Conservation (phyloP, 83 land plant genomes). For the Picea abies region DNA sequence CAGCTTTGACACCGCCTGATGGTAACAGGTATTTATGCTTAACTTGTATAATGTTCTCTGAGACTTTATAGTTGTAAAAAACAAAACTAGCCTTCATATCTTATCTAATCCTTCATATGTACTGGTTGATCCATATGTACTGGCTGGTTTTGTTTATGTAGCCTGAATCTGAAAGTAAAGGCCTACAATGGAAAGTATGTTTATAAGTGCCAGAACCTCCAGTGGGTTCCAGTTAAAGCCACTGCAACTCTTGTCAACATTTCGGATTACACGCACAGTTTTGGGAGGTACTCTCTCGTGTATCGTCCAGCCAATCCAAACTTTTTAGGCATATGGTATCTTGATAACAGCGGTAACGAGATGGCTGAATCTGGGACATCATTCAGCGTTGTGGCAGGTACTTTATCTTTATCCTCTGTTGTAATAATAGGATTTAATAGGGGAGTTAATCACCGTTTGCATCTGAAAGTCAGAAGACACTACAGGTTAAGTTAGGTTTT, state of each 20-base stretch:
- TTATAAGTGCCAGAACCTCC: conserved; percentile 15
- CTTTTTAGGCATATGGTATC: conserved; percentile 17
- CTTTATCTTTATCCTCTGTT: neutral
- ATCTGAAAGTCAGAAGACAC: no score
- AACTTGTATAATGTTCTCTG: no score
- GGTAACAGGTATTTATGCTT: neutral
- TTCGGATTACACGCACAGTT: neutral
- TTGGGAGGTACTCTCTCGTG: conserved; percentile 16
- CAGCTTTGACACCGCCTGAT: conserved; percentile 3
- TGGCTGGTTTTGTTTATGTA: neutral
- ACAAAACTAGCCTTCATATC: neutral
- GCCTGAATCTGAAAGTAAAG: conserved; percentile 11
- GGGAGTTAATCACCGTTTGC: no score
- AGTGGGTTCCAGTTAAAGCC: conserved; percentile 15
- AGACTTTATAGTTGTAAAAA: no score
- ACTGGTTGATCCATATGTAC: no score
- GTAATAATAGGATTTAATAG: neutral
- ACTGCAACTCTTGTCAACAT: conserved; percentile 6
- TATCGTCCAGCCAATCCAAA: neutral
- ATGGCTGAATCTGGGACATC: conserved; percentile 3
- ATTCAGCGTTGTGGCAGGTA: conserved; percentile 19
- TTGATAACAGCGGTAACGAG: conserved; percentile 12
- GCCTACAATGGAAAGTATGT: conserved; percentile 1
- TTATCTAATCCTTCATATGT: no score
- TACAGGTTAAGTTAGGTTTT: no score